Percentiles rank a stretch among this genome's conserved stretches.
These are phyloP conservation scores for Stereum hirsutum DNA, from an alignment of 1,284 basidiomycete species.

Conservation along the genomic window DNA sequence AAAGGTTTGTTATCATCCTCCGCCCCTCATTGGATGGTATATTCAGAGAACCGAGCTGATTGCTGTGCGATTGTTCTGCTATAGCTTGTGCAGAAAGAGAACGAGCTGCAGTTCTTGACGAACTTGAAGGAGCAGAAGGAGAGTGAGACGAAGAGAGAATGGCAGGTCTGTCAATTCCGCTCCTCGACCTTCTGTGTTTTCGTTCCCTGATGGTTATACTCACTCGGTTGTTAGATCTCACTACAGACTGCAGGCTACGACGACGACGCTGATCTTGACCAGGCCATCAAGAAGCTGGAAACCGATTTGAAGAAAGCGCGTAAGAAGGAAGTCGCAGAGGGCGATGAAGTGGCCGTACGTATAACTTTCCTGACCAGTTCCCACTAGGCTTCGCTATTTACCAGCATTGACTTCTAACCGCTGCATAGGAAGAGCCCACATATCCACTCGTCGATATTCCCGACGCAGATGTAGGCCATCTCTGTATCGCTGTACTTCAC, in stretches of 20 bases:
- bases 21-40: not conserved
- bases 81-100: conserved; percentile 74
- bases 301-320: conserved; percentile 31
- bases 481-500: not conserved
- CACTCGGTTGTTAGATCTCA: conserved; percentile 32
- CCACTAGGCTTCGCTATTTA: no score
- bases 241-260: conserved; percentile 69
- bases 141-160: conserved; percentile 71
- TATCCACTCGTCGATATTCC: conserved; percentile 90
- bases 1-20: conserved; percentile 58
- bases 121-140: conserved; percentile 57
- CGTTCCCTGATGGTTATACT: conserved; percentile 1
- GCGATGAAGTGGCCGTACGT: conserved; percentile 35
- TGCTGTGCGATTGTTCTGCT: not conserved
- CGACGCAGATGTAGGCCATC: conserved; percentile 64
- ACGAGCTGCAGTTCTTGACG: conserved; percentile 68
- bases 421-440: conserved; percentile 68
- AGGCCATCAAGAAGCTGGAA: conserved; percentile 29
- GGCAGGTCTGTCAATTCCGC: conserved; percentile 36
- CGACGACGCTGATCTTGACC: conserved; percentile 25
- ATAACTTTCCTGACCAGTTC: not conserved
- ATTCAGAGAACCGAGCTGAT: not conserved
- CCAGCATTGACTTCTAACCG: not conserved
- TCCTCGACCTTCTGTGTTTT: not conserved
- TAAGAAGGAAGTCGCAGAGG: conserved; percentile 48